Percentiles rank a stretch among this genome's conserved stretches.
phyloP scores from a whole-genome alignment of 179 eudicot genomes.

The Heliamphora pulchella region DNA sequence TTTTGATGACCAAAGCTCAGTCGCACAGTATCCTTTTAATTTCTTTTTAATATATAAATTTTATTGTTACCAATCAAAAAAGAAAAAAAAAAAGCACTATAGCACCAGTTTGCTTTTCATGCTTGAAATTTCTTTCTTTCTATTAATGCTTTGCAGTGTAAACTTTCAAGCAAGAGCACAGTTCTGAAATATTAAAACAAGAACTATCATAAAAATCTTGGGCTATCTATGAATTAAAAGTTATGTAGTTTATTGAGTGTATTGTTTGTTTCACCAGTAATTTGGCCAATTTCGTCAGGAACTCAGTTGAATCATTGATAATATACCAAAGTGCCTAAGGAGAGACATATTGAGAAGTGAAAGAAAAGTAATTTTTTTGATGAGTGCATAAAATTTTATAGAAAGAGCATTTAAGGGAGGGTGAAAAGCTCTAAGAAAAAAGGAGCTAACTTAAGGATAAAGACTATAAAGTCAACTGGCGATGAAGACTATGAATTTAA shows the following conservation, averaged over 20 bases:
- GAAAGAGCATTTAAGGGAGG: no score
- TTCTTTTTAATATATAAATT: no score
- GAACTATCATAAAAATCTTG: not conserved
- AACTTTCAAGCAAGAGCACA: not conserved
- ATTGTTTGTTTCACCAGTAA: not conserved
- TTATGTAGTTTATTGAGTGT: not conserved
- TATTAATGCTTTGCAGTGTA: not conserved
- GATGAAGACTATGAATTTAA: no score
- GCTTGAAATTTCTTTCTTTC: not conserved
- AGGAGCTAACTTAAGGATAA: no score
- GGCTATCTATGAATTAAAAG: not conserved
- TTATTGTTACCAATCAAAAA: no score
- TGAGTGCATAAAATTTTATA: no score
- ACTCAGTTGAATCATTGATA: not conserved
- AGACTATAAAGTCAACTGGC: no score
- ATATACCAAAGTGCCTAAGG: not conserved
- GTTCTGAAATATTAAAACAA: not conserved
- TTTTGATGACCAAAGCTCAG: not conserved
- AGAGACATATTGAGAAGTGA: conserved; percentile 1
- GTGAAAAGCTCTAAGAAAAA: no score
- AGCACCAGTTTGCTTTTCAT: not conserved
- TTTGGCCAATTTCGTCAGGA: not conserved
- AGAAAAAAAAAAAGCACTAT: not conserved
- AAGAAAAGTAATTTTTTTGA: not conserved
- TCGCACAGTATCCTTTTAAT: no score